phyloP scores from a whole-genome alignment of 2,329 filamentous ascomycete genomes.

The Xylariales sp. region DNA sequence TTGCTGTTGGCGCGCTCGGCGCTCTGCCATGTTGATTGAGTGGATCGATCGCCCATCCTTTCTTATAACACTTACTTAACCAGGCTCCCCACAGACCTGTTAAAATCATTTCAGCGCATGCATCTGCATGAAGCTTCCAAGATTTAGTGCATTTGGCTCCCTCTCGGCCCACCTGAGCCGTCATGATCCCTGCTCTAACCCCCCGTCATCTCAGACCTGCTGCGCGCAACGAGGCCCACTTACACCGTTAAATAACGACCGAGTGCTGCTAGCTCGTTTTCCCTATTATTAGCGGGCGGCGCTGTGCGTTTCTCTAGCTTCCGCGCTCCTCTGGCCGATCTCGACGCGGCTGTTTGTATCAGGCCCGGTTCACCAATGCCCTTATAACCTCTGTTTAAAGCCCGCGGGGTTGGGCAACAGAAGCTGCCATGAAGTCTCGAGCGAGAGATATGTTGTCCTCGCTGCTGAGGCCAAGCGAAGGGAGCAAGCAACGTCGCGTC shows the following conservation, averaged over 20 bases:
- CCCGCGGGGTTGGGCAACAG: conserved; percentile 8
- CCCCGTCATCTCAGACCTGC: no score
- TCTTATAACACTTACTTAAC: conserved; percentile 1
- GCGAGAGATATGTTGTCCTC: conserved; percentile 27
- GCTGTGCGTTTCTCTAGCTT: conserved; percentile 4
- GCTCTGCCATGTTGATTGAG: no score
- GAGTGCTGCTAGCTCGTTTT: no score
- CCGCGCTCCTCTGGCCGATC: conserved; percentile 2
- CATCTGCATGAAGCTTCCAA: neutral
- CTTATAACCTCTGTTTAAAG: conserved; percentile 3
- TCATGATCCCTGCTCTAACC: neutral
- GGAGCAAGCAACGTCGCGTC: conserved; percentile 13
- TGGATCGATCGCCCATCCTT: no score
- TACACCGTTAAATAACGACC: no score
- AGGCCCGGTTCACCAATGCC: conserved; percentile 2
- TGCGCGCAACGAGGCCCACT: no score
- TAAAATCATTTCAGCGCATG: no score
- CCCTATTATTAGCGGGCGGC: neutral
- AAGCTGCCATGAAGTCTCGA: conserved; percentile 19
- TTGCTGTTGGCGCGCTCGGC: no score
- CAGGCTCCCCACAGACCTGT: neutral
- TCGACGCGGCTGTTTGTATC: conserved; percentile 1
- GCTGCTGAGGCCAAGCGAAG: conserved; percentile 20
- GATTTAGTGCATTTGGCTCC: neutral
- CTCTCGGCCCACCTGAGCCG: neutral